These are phyloP conservation scores for Ustilago cynodontis DNA, from an alignment of 1,284 basidiomycete genomes.

Conservation along the genomic window DNA sequence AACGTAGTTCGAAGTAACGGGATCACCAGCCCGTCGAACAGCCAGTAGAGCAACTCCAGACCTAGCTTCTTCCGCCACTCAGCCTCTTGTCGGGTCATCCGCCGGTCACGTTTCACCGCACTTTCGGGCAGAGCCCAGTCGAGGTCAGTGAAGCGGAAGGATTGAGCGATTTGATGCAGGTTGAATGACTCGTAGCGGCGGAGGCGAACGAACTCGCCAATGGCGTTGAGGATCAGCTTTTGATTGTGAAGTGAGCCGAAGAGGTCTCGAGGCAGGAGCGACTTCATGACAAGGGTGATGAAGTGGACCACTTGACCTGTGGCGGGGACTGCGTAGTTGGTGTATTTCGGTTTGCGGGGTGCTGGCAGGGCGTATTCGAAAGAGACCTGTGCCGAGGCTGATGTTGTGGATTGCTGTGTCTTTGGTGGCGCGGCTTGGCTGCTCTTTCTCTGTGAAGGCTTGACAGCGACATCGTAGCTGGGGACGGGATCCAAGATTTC, in stretches of 20 bases:
- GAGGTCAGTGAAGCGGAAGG: slow-evolving; percentile 81
- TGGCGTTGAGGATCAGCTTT: slow-evolving; percentile 75
- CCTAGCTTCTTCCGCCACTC: slow-evolving; percentile 81
- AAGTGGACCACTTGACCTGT: slow-evolving; percentile 74
- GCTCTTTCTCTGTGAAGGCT: slow-evolving; percentile 2
- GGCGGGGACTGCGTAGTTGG: slow-evolving; percentile 79
- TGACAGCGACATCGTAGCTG: slow-evolving; percentile 6
- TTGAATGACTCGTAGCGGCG: slow-evolving; percentile 84
- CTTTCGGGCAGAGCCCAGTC: slow-evolving; percentile 79
- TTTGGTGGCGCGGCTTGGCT: background rate
- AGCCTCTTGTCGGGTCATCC: slow-evolving; percentile 77
- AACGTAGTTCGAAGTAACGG: slow-evolving; percentile 89
- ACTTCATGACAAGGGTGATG: slow-evolving; percentile 74
- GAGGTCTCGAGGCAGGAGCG: slow-evolving; percentile 80
- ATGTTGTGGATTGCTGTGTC: background rate
- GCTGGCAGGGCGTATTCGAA: slow-evolving; percentile 16
- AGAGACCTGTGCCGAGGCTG: background rate
- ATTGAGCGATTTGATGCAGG: slow-evolving; percentile 84
- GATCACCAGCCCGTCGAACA: slow-evolving; percentile 86
- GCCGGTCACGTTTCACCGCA: slow-evolving; percentile 10
- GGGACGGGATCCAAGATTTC: slow-evolving; percentile 16
- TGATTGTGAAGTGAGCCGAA: slow-evolving; percentile 84
- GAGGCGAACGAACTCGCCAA: slow-evolving; percentile 79
- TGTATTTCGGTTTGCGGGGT: slow-evolving; percentile 78
- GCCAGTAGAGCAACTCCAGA: slow-evolving; percentile 90